Conservation (phyloP, 257 asterid species). For the Solanum ossicruentum region DNA sequence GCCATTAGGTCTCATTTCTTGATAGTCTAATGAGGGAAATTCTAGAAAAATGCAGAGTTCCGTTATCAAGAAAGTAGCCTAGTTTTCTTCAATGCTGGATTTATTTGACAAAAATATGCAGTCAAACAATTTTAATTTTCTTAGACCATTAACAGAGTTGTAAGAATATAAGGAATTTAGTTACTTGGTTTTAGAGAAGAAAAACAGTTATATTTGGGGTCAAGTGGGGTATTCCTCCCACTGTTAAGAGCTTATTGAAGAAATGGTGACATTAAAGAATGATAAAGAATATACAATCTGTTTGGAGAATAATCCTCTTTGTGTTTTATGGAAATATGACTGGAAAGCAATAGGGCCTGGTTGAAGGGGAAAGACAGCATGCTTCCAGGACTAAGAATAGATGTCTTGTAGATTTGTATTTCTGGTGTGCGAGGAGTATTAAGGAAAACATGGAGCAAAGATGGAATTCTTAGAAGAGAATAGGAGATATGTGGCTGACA, state of each 20-base stretch:
- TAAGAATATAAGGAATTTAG: neutral
- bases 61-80: neutral
- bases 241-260: neutral
- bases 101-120: neutral
- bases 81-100: neutral
- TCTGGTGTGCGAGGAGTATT: neutral
- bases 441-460: neutral
- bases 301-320: neutral
- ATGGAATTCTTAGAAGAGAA: neutral
- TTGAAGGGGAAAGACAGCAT: neutral
- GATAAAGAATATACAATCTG: neutral
- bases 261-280: neutral
- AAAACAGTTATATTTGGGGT: neutral
- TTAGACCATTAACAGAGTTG: neutral
- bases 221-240: neutral
- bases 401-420: neutral
- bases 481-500: neutral
- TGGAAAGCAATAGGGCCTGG: neutral
- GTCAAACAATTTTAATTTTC: neutral
- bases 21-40: neutral
- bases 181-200: neutral
- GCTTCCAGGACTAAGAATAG: neutral
- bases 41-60: neutral
- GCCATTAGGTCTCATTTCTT: neutral
- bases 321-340: neutral